Base-by-base conservation (phyloP, 495 filamentous ascomycete species). In the Penicillium maclennaniae region DNA sequence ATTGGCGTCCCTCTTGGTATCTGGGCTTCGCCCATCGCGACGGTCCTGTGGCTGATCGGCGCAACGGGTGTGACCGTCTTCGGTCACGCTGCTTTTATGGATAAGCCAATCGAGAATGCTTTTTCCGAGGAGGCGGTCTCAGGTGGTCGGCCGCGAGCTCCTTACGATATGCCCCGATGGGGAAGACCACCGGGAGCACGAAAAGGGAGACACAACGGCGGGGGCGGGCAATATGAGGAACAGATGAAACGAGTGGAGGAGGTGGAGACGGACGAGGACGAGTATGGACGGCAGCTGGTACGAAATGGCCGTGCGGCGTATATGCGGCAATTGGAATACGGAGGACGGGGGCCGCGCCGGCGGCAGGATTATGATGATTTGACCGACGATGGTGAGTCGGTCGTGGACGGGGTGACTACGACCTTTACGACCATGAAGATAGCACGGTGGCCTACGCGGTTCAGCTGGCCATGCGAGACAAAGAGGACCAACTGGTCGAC, bases 81-180 rank as follows among this genome's bases (percentile, higher is more conserved):
- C 56, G 95, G 95, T 72, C 93, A 98, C 76, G 93, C 93, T 60
- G 80, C 89, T 46, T 84, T 98, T 65, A 85, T 98, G 86, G 93
- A 98, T 74, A 96, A 96, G 80, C 92, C 92, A 36, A 96, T 97
- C 79, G 93, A 97, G 84, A 92, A 92, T 91, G 91, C 92, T 98
- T 98, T 98, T 97, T 98, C 95, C 82, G 93, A 96, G 93, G 95
- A 97, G 92, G 93, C 91, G 92, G 92, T 97, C 89, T 97, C n/a
- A 97, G 85, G 83, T 92, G 91, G 91, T 96, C 91, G 92, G 88
- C 91, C 91, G 91, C 91, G 89, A 95, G 83, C 89, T 96, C 91
- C 91, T 86, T 84, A 90, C 83, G 79, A 79, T 87, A 85, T 85
- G 88, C 89, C 88, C 88, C 84, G 75, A 87, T 88, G 89, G 91